Conservation (phyloP, 2,329 filamentous ascomycete genomes). For the Torrubiella hemipterigena region DNA sequence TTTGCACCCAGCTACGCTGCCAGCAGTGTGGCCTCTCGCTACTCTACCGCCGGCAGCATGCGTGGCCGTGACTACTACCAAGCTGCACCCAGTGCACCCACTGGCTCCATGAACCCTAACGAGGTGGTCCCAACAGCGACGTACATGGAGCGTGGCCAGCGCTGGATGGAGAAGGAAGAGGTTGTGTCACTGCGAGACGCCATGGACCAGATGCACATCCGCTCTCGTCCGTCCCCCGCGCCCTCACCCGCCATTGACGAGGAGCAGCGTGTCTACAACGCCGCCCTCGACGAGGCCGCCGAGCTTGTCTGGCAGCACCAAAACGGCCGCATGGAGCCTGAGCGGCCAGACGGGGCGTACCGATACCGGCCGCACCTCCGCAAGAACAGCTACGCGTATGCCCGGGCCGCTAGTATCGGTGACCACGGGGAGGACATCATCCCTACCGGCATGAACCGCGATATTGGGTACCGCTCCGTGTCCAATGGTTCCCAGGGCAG, state of each 20-base stretch:
- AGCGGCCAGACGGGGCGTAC: slow-evolving; percentile 52
- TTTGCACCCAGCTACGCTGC: slow-evolving; percentile 26
- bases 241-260: slow-evolving; percentile 20
- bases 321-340: slow-evolving; percentile 37
- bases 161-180: slow-evolving; percentile 76
- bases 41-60: slow-evolving; percentile 31
- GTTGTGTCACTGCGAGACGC: slow-evolving; percentile 57
- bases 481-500: slow-evolving; percentile 41
- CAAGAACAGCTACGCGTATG: slow-evolving; percentile 60
- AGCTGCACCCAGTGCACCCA: slow-evolving; percentile 20
- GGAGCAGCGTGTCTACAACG: slow-evolving; percentile 54
- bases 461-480: slow-evolving; percentile 29
- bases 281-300: slow-evolving; percentile 64
- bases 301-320: slow-evolving; percentile 70
- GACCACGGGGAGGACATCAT: slow-evolving; percentile 33
- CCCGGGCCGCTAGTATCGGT: slow-evolving; percentile 47
- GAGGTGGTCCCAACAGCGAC: slow-evolving; percentile 52
- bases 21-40: slow-evolving; percentile 36
- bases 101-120: slow-evolving; percentile 40
- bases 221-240: slow-evolving; percentile 19
- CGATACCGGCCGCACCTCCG: slow-evolving; percentile 57
- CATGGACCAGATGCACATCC: slow-evolving; percentile 60
- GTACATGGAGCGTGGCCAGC: slow-evolving; percentile 61
- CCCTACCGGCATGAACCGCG: slow-evolving; percentile 32
- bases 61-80: slow-evolving; percentile 42